phyloP scores from a whole-genome alignment of 768 basidiomycete genomes.

The Termitomyces titanicus region DNA sequence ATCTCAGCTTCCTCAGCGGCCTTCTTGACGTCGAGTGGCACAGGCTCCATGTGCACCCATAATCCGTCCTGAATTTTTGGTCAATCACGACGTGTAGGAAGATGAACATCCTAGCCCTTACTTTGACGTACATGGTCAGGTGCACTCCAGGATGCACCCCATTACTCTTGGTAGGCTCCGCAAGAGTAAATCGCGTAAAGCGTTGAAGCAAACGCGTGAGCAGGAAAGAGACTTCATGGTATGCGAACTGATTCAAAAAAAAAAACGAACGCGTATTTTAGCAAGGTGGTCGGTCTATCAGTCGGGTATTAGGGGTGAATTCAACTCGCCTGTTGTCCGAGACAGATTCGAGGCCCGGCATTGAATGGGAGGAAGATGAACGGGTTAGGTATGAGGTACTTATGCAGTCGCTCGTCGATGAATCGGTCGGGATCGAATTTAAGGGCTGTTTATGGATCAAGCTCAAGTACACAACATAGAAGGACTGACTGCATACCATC shows the following conservation, averaged over 20 bases:
- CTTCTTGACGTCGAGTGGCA: not conserved
- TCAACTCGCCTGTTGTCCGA: constrained; percentile 42
- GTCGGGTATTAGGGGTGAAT: not conserved
- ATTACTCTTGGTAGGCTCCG: constrained; percentile 42
- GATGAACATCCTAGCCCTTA: constrained; percentile 17
- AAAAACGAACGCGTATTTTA: not conserved
- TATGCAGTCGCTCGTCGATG: constrained; percentile 55
- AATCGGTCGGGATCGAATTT: constrained; percentile 67
- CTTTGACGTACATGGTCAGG: constrained; percentile 51
- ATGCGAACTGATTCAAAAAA: constrained; percentile 46
- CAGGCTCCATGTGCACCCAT: constrained; percentile 33
- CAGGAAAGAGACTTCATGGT: constrained; percentile 63
- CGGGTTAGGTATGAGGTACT: constrained; percentile 53
- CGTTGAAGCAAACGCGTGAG: constrained; percentile 56
- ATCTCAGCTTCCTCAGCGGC: too few relatives aligned
- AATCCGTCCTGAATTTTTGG: constrained; percentile 24
- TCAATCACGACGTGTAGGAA: not conserved
- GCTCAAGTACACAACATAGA: not conserved
- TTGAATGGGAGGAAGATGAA: constrained; percentile 57
- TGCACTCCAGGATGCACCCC: constrained; percentile 42
- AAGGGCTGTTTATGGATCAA: constrained; percentile 33
- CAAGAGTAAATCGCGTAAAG: constrained; percentile 44
- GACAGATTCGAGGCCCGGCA: constrained; percentile 48
- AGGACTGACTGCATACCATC: constrained; percentile 40
- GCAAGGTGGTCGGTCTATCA: not conserved